Evolutionary conservation across 2,329 filamentous ascomycete genomes (phyloP), one percentile per base, ranked within the genome.

Genomic region (Scedosporium dehoogii): DNA sequence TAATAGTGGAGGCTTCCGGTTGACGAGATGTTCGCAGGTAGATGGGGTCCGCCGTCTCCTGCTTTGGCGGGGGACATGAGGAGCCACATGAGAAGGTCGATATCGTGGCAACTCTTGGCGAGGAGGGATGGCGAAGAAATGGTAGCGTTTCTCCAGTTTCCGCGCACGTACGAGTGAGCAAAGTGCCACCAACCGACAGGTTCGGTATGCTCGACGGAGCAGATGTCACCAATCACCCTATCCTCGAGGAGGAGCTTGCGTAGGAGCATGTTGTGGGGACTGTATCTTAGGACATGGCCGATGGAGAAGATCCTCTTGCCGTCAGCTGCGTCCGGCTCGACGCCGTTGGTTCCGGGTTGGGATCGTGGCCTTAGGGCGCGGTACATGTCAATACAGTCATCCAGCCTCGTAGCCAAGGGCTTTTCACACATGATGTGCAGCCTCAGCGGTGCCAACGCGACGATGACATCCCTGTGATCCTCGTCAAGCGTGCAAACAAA

Each of bases 121-220:
- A 99, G 81, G 1, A 99, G 80, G 1, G 90, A 93, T 6, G 87
- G 93, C 25, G 83, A 92, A n/a, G 83, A 87, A 4, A 78, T 87
- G 0, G 85, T 87, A 67, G 91, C 86, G 65, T 90, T 90, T 5
- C 93, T 85, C 94, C 94, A 97, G 74, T 97, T 97, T 16, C 94
- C 94, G 56, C 90, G 84, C 42, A 97, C 93, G 68, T 93, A 96
- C 51, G 87, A 91, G 73, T 96, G 92, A 0, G 89, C 81, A 72
- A 96, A 97, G 73, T 97, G 94, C 91, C 92, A 97, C 87, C 89
- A 96, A 0, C 94, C 94, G 0, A 99, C 88, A 0, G 94, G 94
- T 73, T 97, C 94, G 0, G 91, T 94, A 74, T 97, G 94, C 66
- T 96, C 90, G 46, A 96, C 81, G 46, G 89, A 93, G 60, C 96